Conservation (phyloP, 768 basidiomycete genomes). For the Hypsizygus marmoreus region DNA sequence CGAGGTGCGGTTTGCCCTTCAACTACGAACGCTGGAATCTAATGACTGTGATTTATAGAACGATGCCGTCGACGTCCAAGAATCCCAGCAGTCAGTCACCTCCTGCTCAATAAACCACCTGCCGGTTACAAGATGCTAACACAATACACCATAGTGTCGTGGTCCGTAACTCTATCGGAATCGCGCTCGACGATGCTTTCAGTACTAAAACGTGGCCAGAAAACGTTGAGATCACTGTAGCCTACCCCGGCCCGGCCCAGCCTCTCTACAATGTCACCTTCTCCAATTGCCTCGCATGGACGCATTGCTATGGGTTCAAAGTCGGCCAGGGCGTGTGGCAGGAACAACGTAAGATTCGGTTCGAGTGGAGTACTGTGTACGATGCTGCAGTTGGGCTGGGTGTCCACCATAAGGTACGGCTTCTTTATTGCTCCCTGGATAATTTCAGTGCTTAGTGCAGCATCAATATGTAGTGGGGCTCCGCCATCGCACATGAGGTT, state of each 20-base stretch:
- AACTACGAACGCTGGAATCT: not conserved
- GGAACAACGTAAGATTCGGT: slow-evolving; percentile 5
- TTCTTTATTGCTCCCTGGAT: too few species aligned
- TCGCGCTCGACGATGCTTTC: slow-evolving; percentile 9
- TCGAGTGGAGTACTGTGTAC: slow-evolving; percentile 5
- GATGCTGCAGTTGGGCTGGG: slow-evolving; percentile 8
- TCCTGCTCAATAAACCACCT: too few species aligned
- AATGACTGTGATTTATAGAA: not conserved
- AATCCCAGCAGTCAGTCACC: slow-evolving; percentile 7
- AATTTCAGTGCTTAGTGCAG: too few species aligned
- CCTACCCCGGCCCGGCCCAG: slow-evolving; percentile 4
- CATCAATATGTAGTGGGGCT: slow-evolving; percentile 9
- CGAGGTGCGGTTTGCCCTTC: not conserved
- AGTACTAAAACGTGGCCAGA: slow-evolving; percentile 8
- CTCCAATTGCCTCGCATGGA: slow-evolving; percentile 10
- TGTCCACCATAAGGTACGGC: slow-evolving; percentile 10
- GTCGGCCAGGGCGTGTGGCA: slow-evolving; percentile 10
- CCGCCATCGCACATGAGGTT: not conserved
- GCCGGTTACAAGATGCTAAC: not conserved
- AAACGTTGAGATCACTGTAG: slow-evolving; percentile 1
- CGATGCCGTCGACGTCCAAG: slow-evolving; percentile 9
- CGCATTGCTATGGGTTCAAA: slow-evolving; percentile 11
- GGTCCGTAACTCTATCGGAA: slow-evolving; percentile 8
- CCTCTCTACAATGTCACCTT: slow-evolving; percentile 7
- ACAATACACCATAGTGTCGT: slow-evolving; percentile 2